Evolutionary conservation across 1,139 yeast genomes (phyloP).

Genomic region (Blastobotrys malaysiensis): DNA sequence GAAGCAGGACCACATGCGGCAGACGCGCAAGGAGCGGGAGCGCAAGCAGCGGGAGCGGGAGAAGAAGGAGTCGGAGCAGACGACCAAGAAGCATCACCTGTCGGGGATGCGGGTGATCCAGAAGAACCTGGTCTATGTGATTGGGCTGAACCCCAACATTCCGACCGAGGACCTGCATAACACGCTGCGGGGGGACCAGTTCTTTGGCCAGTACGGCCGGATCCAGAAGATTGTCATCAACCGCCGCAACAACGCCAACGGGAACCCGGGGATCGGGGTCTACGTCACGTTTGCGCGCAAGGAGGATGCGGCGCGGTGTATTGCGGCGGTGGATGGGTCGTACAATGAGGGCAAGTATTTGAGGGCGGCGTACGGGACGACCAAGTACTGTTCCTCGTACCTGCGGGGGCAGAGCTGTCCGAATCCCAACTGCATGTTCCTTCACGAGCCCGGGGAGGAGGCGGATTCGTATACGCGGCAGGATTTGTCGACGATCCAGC

Average conservation of each 20-base stretch:
- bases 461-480: conserved; percentile 95
- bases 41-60: conserved; percentile 88
- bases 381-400: conserved; percentile 94
- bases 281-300: conserved; percentile 90
- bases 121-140: conserved; percentile 93
- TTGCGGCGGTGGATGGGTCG: conserved; percentile 90
- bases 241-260: conserved; percentile 49
- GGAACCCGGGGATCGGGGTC: conserved; percentile 82
- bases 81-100: conserved; percentile 66
- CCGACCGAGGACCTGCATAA: conserved; percentile 85
- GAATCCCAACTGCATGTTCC: conserved; percentile 97
- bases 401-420: conserved; percentile 95
- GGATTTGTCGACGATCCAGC: conserved; percentile 78
- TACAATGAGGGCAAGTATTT: conserved; percentile 78
- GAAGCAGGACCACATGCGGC: conserved; percentile 63
- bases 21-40: conserved; percentile 77
- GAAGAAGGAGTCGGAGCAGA: conserved; percentile 79
- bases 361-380: conserved; percentile 98
- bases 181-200: conserved; percentile 80
- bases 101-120: conserved; percentile 98
- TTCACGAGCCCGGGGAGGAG: conserved; percentile 99
- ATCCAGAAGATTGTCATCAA: conserved; percentile 92
- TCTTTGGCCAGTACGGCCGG: conserved; percentile 97
- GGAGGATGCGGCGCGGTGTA: conserved; percentile 93
- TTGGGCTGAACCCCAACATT: conserved; percentile 89